Percentiles rank a stretch among this genome's conserved stretches.
phyloP scores from a whole-genome alignment of 2,329 filamentous ascomycete species.

The Penicillium sp. region DNA sequence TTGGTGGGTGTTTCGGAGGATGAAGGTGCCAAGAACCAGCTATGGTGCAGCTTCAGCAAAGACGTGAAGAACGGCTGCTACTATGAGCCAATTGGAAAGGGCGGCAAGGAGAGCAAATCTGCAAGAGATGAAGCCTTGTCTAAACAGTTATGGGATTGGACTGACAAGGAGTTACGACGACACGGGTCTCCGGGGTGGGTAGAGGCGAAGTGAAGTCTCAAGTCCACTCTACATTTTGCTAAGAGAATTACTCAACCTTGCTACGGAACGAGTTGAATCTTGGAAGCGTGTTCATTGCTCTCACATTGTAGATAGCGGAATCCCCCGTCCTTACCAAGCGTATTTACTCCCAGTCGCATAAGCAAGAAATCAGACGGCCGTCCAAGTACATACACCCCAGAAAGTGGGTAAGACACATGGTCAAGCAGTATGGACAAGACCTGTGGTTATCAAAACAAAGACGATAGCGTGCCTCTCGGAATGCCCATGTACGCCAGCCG shows the following conservation, averaged over 20 bases:
- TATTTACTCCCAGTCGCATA: no score
- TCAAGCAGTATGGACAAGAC: conserved; percentile 19
- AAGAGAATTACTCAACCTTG: no score
- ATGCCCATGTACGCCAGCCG: conserved; percentile 18
- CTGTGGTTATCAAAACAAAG: conserved; percentile 1
- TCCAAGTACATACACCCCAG: conserved; percentile 9
- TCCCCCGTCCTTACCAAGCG: no score
- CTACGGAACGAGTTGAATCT: no score
- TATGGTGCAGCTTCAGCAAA: background rate
- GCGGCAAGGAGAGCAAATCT: background rate
- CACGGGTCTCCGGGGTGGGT: no score
- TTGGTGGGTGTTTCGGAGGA: background rate
- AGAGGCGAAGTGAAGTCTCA: no score
- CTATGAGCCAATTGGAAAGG: background rate
- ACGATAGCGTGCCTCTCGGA: conserved; percentile 9
- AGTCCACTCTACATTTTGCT: no score
- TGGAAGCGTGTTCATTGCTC: no score
- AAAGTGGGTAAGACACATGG: conserved; percentile 6
- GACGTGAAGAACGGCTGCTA: background rate
- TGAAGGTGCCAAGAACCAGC: background rate
- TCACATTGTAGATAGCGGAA: no score
- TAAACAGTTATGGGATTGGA: background rate
- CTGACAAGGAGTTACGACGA: background rate
- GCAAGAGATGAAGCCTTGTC: background rate
- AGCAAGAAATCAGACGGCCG: no score